Evolutionary conservation across 495 filamentous ascomycete genomes (phyloP).

Genomic region (Aspergillus haitiensis): DNA sequence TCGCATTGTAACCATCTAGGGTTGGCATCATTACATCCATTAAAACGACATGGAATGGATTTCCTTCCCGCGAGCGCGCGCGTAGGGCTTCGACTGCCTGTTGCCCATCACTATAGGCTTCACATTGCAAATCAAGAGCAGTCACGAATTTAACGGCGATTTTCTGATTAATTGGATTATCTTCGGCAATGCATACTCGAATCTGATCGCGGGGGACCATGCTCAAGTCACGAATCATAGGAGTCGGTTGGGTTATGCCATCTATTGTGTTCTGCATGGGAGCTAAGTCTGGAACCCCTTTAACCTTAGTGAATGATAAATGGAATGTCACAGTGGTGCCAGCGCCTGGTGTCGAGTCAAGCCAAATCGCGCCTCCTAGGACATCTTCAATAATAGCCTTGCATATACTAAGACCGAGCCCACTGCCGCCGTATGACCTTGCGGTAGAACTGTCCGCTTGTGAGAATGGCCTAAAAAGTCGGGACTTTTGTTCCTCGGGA

Average conservation of each 20-base stretch:
- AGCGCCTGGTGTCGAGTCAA: constrained; percentile 71
- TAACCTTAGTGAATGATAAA: constrained; percentile 78
- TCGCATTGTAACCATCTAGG: constrained; percentile 91
- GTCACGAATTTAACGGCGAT: constrained; percentile 88
- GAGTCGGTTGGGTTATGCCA: constrained; percentile 29
- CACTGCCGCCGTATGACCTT: constrained; percentile 85
- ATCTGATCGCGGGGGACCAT: constrained; percentile 73
- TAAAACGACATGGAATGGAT: constrained; percentile 72
- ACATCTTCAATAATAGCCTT: constrained; percentile 93
- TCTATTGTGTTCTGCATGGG: constrained; percentile 54
- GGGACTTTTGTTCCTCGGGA: constrained; percentile 71
- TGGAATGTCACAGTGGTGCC: constrained; percentile 88
- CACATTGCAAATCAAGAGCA: constrained; percentile 76
- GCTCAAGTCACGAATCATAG: constrained; percentile 57
- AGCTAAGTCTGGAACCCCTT: constrained; percentile 54
- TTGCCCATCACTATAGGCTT: constrained; percentile 81
- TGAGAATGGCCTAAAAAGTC: constrained; percentile 87
- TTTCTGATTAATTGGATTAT: constrained; percentile 88
- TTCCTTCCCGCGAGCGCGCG: constrained; percentile 62
- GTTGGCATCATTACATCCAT: constrained; percentile 98
- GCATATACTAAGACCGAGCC: constrained; percentile 88
- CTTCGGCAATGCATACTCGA: constrained; percentile 85
- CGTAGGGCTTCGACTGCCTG: constrained; percentile 84
- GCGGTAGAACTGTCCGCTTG: constrained; percentile 88
- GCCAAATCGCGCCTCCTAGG: constrained; percentile 77